Percentiles rank a stretch among this genome's conserved stretches.
phyloP scores from a whole-genome alignment of 768 basidiomycete species.

The Russula vinacea region DNA sequence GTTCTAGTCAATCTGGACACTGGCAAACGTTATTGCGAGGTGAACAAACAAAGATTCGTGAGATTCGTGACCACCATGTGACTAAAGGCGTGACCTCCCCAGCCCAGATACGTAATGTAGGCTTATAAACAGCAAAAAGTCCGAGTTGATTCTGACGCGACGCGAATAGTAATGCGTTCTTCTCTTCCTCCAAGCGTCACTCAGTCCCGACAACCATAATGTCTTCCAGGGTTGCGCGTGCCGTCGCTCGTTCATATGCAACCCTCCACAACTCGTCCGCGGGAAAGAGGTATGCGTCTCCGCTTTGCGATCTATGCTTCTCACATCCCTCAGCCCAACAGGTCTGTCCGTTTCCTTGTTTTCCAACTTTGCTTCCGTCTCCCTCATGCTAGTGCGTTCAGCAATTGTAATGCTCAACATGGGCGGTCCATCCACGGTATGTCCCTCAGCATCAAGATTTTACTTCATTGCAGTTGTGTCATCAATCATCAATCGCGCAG shows the following conservation, averaged over 20 bases:
- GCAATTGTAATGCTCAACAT: slow-evolving; percentile 98
- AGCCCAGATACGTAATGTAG: neutral
- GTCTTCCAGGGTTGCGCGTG: slow-evolving; percentile 5
- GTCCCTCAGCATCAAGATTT: slow-evolving; percentile 32
- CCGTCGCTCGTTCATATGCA: slow-evolving; percentile 27
- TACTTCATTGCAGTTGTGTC: neutral
- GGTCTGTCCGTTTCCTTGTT: slow-evolving; percentile 13
- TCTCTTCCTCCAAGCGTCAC: neutral
- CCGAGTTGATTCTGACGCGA: neutral
- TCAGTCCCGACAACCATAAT: slow-evolving; percentile 7
- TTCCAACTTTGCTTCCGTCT: neutral
- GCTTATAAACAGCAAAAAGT: neutral
- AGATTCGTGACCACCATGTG: too few relatives aligned
- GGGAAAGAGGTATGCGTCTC: slow-evolving; percentile 25
- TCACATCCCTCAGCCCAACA: slow-evolving; percentile 27
- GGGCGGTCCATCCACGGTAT: slow-evolving; percentile 92
- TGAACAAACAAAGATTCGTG: too few relatives aligned
- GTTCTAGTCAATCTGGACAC: too few relatives aligned
- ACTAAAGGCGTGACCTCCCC: too few relatives aligned
- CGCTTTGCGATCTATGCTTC: neutral
- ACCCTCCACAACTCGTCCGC: slow-evolving; percentile 15
- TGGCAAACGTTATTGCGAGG: too few relatives aligned
- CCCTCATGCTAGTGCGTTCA: slow-evolving; percentile 30
- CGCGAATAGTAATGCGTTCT: neutral
- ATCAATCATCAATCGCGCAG: slow-evolving; percentile 47